Base-by-base conservation (phyloP, 192 early-diverging fungal species). In the Tieghemiomyces parasiticus region DNA sequence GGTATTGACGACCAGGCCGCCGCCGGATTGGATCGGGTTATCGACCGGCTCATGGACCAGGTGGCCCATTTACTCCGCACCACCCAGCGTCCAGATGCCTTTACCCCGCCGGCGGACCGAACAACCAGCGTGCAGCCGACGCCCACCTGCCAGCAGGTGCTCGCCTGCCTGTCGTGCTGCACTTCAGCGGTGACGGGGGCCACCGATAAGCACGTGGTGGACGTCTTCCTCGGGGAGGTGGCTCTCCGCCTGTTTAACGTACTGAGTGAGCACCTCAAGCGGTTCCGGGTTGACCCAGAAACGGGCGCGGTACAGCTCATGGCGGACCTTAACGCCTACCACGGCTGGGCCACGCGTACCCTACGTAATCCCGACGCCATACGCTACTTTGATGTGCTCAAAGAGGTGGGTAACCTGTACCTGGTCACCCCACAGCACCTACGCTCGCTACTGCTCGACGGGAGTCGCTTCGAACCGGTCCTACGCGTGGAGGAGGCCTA, bases 251-350 rank as follows among this genome's bases (percentile, higher is more conserved):
- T 97, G 58, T 97, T 92, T 74, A 82, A 85, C 50, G 74, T 85
- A 51, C 79, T 98, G 34, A 72, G 81, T 58, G 90, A 93, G 53
- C 86, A 95, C 69, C 69, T 98, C 30, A 86, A 86, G 54, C 68
- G 78, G 55, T 86, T 82, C 60, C 83, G 82, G 34, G 82, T 98
- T 31, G 54, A 31, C 54, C 88, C 80, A 25, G 82, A 85, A 47
- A 72, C 81, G 6, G 95, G 95, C 12, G 92, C 91, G 0, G 87
- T 93, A 63, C 91, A 92, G 69, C 80, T 95, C 28, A 93, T 96
- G 22, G 67, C 74, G 0, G 74, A 75, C 20, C 52, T 75, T 29
- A 75, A 75, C 33, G 61, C 69, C 20, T 72, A 70, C 56, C 71
- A 75, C 45, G 70, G 67, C 33, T 75, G 74, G 74, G 70, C 74